phyloP scores from a whole-genome alignment of 352 stramenopile species.

The Phytophthora podocarpi region DNA sequence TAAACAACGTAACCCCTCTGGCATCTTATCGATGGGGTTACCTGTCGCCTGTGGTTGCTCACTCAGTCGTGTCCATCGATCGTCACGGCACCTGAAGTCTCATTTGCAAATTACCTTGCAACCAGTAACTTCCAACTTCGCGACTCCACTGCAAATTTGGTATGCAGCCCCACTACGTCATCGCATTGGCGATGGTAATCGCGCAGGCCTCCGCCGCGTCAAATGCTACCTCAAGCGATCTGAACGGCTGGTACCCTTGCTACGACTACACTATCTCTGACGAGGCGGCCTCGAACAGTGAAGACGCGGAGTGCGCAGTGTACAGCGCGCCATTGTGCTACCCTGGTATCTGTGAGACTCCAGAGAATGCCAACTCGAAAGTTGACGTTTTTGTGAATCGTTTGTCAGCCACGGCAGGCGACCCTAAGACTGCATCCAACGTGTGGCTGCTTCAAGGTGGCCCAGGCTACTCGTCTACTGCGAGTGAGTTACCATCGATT shows the following conservation, averaged over 20 bases:
- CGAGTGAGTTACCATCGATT: constrained; percentile 35
- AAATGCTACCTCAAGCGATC: too few species aligned
- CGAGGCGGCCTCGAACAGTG: constrained; percentile 1
- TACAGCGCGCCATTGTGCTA: constrained; percentile 39
- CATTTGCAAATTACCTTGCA: too few species aligned
- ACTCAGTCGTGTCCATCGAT: too few species aligned
- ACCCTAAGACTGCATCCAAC: constrained; percentile 24
- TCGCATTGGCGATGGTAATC: too few species aligned
- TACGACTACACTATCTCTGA: constrained; percentile 34
- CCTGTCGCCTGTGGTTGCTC: too few species aligned
- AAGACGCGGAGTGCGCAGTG: constrained; percentile 40
- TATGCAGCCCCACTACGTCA: too few species aligned
- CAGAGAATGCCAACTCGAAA: constrained; percentile 1
- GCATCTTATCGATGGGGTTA: too few species aligned
- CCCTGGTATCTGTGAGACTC: constrained; percentile 19
- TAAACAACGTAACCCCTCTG: too few species aligned
- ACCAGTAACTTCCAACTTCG: too few species aligned
- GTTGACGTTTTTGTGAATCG: constrained; percentile 49
- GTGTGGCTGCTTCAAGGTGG: constrained; percentile 50
- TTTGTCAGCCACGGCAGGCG: constrained; percentile 20
- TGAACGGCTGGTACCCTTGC: constrained; percentile 43
- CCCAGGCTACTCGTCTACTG: constrained; percentile 33
- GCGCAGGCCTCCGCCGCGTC: too few species aligned
- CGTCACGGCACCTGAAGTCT: too few species aligned
- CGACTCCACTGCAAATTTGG: too few species aligned